Evolutionary conservation across 192 early-diverging fungal genomes (phyloP).

Genomic region (Coemansia brasiliensis): DNA sequence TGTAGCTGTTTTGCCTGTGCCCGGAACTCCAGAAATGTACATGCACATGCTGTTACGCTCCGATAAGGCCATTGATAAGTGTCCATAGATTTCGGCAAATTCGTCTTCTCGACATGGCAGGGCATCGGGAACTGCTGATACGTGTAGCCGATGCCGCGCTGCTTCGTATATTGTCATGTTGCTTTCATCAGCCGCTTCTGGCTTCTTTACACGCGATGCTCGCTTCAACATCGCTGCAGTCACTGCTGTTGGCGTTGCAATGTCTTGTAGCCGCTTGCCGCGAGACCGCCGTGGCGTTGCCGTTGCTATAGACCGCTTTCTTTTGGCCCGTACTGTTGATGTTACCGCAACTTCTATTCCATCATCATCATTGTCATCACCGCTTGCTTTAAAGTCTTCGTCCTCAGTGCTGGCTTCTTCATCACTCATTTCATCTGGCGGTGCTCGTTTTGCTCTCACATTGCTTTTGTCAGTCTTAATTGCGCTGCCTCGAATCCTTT

Average conservation of each 20-base stretch:
- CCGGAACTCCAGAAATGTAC: conserved; percentile 95
- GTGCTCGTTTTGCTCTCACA: not conserved
- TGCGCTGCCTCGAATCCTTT: too few species aligned
- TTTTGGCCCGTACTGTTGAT: not conserved
- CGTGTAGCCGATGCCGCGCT: conserved; percentile 80
- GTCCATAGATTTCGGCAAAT: conserved; percentile 76
- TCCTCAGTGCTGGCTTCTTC: conserved; percentile 11
- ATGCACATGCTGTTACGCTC: conserved; percentile 82
- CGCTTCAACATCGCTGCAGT: conserved; percentile 24
- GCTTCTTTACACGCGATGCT: conserved; percentile 11
- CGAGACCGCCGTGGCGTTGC: too few species aligned
- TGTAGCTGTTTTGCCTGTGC: conserved; percentile 97
- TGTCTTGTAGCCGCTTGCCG: conserved; percentile 34
- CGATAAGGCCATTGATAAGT: conserved; percentile 76
- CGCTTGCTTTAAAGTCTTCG: conserved; percentile 5
- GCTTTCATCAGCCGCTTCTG: conserved; percentile 7
- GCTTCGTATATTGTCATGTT: conserved; percentile 59
- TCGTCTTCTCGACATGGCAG: conserved; percentile 95
- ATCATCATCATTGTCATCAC: conserved; percentile 11
- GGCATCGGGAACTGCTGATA: conserved; percentile 83
- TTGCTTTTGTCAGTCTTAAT: too few species aligned
- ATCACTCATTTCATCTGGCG: not conserved
- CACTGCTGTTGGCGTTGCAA: conserved; percentile 34
- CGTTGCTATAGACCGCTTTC: too few species aligned
- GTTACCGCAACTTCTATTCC: not conserved